phyloP scores from a whole-genome alignment of 176 grass and related monocot genomes.

The Thalia dealbata region DNA sequence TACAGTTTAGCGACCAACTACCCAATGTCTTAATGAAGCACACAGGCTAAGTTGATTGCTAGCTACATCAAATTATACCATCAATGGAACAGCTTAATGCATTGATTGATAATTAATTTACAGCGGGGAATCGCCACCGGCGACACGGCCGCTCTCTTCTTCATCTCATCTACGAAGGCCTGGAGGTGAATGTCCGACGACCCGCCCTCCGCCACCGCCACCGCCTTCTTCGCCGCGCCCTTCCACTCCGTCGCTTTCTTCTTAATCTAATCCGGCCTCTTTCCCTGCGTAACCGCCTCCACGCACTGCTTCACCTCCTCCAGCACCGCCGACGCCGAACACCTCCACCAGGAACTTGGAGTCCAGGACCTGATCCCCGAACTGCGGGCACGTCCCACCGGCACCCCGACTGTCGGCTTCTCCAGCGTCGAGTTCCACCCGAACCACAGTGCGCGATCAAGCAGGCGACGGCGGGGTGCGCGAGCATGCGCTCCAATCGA shows the following conservation, averaged over 20 bases:
- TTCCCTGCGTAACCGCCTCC: constrained; percentile 30
- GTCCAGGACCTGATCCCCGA: constrained; percentile 73
- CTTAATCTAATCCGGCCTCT: constrained; percentile 19
- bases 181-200: constrained; percentile 52
- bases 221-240: constrained; percentile 24
- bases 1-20: too few relatives aligned
- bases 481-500: constrained; percentile 66
- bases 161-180: constrained; percentile 58
- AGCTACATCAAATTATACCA: too few relatives aligned
- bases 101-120: too few relatives aligned
- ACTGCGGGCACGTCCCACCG: constrained; percentile 62
- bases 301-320: constrained; percentile 36
- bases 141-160: background rate
- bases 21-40: too few relatives aligned
- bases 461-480: constrained; percentile 42
- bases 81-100: too few relatives aligned
- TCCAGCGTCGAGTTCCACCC: constrained; percentile 87
- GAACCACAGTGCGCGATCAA: constrained; percentile 86
- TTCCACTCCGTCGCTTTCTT: constrained; percentile 39
- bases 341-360: constrained; percentile 58
- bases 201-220: constrained; percentile 32
- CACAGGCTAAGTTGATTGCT: too few relatives aligned
- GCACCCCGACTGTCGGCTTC: constrained; percentile 51
- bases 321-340: constrained; percentile 36
- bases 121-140: too few relatives aligned